Conservation (phyloP, 176 grass and related monocot species). For the Zea luxurians region DNA sequence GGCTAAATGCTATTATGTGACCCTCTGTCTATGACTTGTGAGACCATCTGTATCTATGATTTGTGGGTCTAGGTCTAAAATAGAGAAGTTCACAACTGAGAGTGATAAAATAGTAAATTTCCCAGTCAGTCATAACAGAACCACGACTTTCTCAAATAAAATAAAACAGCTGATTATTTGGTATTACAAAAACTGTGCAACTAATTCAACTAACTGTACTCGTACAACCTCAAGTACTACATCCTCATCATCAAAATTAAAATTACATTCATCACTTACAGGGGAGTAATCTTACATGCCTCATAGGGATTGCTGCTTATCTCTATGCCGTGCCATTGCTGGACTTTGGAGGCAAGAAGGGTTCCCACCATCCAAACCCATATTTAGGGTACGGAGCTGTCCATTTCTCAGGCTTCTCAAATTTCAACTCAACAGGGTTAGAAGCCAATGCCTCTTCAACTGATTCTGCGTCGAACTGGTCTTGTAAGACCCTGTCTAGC, state of each 20-base stretch:
- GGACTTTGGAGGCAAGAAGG: slow-evolving; percentile 70
- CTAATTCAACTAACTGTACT: slow-evolving; percentile 53
- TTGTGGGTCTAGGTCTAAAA: too few relatives aligned
- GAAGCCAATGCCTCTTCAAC: slow-evolving; percentile 68
- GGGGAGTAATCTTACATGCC: slow-evolving; percentile 25
- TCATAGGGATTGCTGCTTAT: not conserved
- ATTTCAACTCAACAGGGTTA: slow-evolving; percentile 70
- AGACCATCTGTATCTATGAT: too few relatives aligned
- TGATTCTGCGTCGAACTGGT: slow-evolving; percentile 69
- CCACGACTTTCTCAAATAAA: slow-evolving; percentile 13
- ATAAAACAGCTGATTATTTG: slow-evolving; percentile 35
- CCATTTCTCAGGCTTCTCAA: slow-evolving; percentile 82
- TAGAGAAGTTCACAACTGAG: too few relatives aligned
- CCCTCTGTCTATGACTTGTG: too few relatives aligned
- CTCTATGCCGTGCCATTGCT: slow-evolving; percentile 54
- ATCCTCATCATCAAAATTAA: slow-evolving; percentile 39
- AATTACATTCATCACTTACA: slow-evolving; percentile 43
- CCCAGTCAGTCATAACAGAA: not conserved
- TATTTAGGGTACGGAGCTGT: slow-evolving; percentile 90
- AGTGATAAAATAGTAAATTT: too few relatives aligned
- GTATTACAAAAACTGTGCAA: slow-evolving; percentile 39
- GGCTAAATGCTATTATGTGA: too few relatives aligned
- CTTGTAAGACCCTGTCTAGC: slow-evolving; percentile 74
- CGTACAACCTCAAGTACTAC: slow-evolving; percentile 34
- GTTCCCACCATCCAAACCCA: slow-evolving; percentile 90